Conservation (phyloP, 2,329 filamentous ascomycete genomes). For the Aspergillus sclerotialis region DNA sequence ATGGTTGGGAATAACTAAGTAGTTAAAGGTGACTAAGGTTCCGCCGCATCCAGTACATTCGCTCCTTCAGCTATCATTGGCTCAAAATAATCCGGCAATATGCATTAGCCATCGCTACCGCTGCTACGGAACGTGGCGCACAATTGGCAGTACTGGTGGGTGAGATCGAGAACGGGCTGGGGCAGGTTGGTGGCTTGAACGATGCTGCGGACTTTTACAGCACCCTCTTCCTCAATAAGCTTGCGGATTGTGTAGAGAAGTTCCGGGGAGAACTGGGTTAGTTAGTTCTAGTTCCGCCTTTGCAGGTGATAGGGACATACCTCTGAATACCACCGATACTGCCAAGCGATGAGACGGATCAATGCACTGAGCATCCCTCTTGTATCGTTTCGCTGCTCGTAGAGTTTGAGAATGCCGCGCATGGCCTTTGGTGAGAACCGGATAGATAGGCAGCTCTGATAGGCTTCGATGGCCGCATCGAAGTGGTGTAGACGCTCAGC, state of each 20-base stretch:
- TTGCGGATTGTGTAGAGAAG: constrained; percentile 81
- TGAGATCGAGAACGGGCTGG: constrained; percentile 86
- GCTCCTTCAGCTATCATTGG: no score
- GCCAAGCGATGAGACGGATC: constrained; percentile 91
- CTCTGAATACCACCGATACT: constrained; percentile 99
- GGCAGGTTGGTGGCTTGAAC: constrained; percentile 93
- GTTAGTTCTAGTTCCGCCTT: constrained; percentile 9
- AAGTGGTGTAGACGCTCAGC: constrained; percentile 88
- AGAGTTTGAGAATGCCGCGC: constrained; percentile 71
- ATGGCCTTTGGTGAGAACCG: constrained; percentile 93
- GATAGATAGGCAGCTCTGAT: constrained; percentile 76
- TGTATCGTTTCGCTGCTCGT: constrained; percentile 71
- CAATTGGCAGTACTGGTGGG: constrained; percentile 89
- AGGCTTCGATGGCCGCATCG: constrained; percentile 88
- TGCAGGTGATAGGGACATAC: constrained; percentile 35
- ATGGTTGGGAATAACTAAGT: no score
- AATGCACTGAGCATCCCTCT: constrained; percentile 75
- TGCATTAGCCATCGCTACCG: constrained; percentile 78
- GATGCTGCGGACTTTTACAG: constrained; percentile 93
- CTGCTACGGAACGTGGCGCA: constrained; percentile 94
- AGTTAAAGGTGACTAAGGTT: no score
- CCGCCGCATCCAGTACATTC: no score
- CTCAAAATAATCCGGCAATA: no score
- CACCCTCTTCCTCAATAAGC: constrained; percentile 94
- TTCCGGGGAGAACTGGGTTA: constrained; percentile 71